Conservation (phyloP, 2,329 filamentous ascomycete species). For the Botrytis deweyae region DNA sequence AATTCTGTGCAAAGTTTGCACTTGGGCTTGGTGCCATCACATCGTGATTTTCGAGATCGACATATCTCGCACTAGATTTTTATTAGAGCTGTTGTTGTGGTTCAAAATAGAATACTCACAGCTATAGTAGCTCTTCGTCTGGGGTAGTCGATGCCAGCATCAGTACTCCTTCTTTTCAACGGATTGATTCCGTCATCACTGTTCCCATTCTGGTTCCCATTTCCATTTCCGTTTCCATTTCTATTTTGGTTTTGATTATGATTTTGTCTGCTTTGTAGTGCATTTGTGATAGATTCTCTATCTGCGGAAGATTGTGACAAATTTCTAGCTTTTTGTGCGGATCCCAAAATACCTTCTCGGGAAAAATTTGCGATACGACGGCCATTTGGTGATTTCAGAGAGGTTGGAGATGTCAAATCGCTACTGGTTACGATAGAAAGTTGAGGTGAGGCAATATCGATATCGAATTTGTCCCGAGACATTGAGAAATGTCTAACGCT, state of each 20-base stretch:
- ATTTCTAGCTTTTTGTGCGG: constrained; percentile 55
- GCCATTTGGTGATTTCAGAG: constrained; percentile 53
- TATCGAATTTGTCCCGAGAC: constrained; percentile 36
- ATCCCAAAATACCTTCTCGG: constrained; percentile 54
- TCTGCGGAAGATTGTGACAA: constrained; percentile 56
- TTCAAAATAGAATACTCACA: constrained; percentile 46
- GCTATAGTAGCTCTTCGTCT: constrained; percentile 64
- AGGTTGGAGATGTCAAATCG: constrained; percentile 31
- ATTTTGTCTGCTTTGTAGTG: constrained; percentile 44
- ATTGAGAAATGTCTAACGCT: constrained; percentile 36
- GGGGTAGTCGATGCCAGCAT: constrained; percentile 62
- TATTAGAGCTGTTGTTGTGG: constrained; percentile 25
- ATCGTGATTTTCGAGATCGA: constrained; percentile 75
- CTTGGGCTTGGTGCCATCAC: constrained; percentile 77
- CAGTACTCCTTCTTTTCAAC: constrained; percentile 61
- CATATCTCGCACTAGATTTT: constrained; percentile 70
- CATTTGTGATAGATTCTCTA: constrained; percentile 39
- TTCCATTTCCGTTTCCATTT: constrained; percentile 17
- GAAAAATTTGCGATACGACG: constrained; percentile 51
- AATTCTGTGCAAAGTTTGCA: constrained; percentile 82
- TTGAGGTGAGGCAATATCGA: constrained; percentile 35
- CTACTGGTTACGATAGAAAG: constrained; percentile 33
- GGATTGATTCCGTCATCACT: constrained; percentile 58
- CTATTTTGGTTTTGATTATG: constrained; percentile 12
- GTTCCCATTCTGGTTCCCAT: constrained; percentile 19